phyloP scores from a whole-genome alignment of 73 alveolate species.

The Symbiodinium pilosum region DNA sequence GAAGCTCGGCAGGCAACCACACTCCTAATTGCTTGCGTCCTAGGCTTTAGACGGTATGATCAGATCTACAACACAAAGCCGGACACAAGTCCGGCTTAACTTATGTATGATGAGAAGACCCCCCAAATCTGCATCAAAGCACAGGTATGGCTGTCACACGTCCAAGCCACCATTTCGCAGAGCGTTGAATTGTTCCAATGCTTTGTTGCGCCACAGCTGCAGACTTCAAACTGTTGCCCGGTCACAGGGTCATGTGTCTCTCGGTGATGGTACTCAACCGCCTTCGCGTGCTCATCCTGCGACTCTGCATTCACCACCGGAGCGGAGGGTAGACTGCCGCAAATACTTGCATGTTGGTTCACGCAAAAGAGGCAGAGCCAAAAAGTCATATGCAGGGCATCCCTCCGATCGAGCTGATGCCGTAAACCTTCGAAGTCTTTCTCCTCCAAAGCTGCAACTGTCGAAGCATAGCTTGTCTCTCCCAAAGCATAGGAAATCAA shows the following conservation, averaged over 20 bases:
- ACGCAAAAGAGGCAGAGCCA: conserved; percentile 89
- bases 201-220: conserved; percentile 46
- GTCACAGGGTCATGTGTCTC: conserved; percentile 77
- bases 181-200: conserved; percentile 89
- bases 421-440: background rate
- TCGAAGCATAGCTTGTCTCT: conserved; percentile 76
- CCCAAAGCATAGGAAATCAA: conserved; percentile 54
- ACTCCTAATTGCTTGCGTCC: too few relatives aligned
- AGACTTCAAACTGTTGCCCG: background rate
- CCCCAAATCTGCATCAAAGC: background rate
- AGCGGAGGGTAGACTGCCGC: conserved; percentile 53
- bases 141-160: background rate
- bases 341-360: conserved; percentile 79
- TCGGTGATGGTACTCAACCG: conserved; percentile 31
- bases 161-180: conserved; percentile 60
- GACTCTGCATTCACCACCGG: conserved; percentile 8
- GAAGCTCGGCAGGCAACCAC: background rate
- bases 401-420: conserved; percentile 44
- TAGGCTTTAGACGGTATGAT: too few relatives aligned
- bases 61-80: too few relatives aligned
- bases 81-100: too few relatives aligned
- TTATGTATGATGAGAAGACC: too few relatives aligned
- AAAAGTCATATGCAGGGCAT: conserved; percentile 60
- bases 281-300: conserved; percentile 35
- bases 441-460: background rate